A percentile compares a stretch with the other conserved stretches of the same genome.
These are phyloP conservation scores for Leishmania major DNA, from an alignment of 208 protist species.

Conservation along the genomic window DNA sequence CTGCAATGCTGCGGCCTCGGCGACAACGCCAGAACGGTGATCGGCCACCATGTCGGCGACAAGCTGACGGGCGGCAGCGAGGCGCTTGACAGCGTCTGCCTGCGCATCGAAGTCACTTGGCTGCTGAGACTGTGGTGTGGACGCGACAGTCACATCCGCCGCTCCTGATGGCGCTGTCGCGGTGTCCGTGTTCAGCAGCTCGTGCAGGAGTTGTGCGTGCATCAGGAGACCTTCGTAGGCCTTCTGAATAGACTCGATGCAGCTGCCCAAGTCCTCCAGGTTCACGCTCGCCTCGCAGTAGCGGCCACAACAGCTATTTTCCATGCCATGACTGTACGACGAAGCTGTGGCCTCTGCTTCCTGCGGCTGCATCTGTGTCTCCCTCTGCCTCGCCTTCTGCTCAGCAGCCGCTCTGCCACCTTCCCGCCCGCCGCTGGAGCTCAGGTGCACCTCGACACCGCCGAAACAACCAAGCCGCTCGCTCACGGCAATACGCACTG, in stretches of 20 bases:
- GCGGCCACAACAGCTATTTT: not conserved
- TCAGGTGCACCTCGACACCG: conserved; percentile 41
- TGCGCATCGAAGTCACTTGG: not conserved
- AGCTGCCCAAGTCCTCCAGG: conserved; percentile 51
- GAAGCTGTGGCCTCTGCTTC: not conserved
- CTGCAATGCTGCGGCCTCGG: conserved; percentile 20
- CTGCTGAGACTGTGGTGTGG: not conserved
- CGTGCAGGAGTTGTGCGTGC: conserved; percentile 42
- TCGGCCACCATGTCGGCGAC: conserved; percentile 33
- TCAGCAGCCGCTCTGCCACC: not conserved
- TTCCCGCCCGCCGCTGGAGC: conserved; percentile 21
- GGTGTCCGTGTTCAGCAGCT: conserved; percentile 27
- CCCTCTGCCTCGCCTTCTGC: not conserved
- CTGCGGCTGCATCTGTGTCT: not conserved
- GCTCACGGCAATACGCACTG: conserved; percentile 58
- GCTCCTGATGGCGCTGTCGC: not conserved
- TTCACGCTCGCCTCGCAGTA: conserved; percentile 28
- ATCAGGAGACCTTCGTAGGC: conserved; percentile 56
- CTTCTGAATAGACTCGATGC: conserved; percentile 59
- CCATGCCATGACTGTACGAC: not conserved
- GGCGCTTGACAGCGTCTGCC: conserved; percentile 10
- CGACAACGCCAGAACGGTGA: conserved; percentile 33
- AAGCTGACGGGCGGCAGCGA: conserved; percentile 14
- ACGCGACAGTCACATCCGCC: not conserved
- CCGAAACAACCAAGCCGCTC: conserved; percentile 78